Evolutionary conservation across 495 filamentous ascomycete species (phyloP), one percentile per base, ranked within the genome.

Genomic region (Pyronema domesticum): DNA sequence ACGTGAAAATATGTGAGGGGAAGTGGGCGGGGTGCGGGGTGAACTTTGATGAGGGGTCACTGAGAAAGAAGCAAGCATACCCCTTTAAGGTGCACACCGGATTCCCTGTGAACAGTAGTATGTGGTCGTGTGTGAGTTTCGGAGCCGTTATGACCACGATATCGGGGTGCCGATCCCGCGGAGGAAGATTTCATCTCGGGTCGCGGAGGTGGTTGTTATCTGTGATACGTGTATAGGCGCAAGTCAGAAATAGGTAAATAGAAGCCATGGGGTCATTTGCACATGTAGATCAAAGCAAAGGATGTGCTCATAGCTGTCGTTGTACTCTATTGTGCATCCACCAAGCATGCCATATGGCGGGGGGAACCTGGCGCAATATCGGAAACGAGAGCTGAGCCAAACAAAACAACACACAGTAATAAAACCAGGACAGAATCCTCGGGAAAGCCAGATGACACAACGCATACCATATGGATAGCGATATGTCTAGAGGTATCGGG

Each of bases 111-210:
- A 37, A 53, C 51, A 40, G 60, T 50, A 51, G 60, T 51, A 53
- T 55, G 60, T 60, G 59, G 37, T 34, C 45, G 53, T 15, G 37
- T 9, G 18, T 53, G 35, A 33, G 53, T 60, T 45, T 64, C 61
- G 30, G 51, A 58, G 30, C 52, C 60, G 49, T 55, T 51, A 51
- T 63, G 61, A 47, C 46, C 51, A 51, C 53, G 61, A 55, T 64
- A 60, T 56, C 50, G 63, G 53, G 61, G 57, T 30, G 23, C 23
- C 51, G 61, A 55, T 57, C 60, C 62, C 23, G 61, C 37, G 15
- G 61, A 57, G 14, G 61, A 64, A 40, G 61, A 57, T 59, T 64
- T 63, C 61, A 64, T 64, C 46, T 63, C 61, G 59, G 60, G 55
- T 60, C 47, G 46, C 54, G 51, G 42, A 59, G 57, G 40, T 63